A percentile compares a stretch with the other conserved stretches of the same genome.
phyloP scores from a whole-genome alignment of 768 basidiomycete species.

The Galerina sulciceps region DNA sequence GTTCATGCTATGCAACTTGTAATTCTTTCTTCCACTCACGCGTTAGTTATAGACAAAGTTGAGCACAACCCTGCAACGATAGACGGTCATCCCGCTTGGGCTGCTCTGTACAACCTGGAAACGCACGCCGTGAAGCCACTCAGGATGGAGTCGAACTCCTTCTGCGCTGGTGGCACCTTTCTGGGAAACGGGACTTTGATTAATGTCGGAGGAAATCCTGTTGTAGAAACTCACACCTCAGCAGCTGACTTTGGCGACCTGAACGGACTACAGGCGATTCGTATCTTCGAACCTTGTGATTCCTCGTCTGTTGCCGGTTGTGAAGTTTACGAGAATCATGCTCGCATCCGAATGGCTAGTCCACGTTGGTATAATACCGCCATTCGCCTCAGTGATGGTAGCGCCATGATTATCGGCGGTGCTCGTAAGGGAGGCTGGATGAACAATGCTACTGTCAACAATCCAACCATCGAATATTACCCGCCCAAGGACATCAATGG shows the following conservation, averaged over 20 bases:
- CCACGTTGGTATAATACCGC: conserved; percentile 84
- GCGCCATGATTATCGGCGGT: conserved; percentile 82
- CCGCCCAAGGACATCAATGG: conserved; percentile 77
- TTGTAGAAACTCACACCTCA: conserved; percentile 64
- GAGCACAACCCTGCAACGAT: conserved; percentile 82
- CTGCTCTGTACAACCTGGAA: conserved; percentile 69
- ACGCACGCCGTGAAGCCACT: conserved; percentile 67
- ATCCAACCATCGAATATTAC: conserved; percentile 82
- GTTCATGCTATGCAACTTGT: conserved; percentile 80
- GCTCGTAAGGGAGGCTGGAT: conserved; percentile 87
- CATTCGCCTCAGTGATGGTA: conserved; percentile 73
- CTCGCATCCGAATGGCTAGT: conserved; percentile 69
- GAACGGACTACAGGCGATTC: conserved; percentile 74
- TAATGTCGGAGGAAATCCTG: conserved; percentile 83
- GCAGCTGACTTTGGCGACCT: conserved; percentile 78
- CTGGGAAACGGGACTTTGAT: conserved; percentile 77
- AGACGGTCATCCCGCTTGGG: conserved; percentile 83
- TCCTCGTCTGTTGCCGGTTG: conserved; percentile 52
- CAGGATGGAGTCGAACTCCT: conserved; percentile 76
- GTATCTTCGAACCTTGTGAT: conserved; percentile 72
- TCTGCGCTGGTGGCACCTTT: conserved; percentile 85
- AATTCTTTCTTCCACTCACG: conserved; percentile 71
- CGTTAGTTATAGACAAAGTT: conserved; percentile 80
- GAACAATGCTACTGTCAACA: conserved; percentile 80
- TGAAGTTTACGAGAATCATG: conserved; percentile 67